Evolutionary conservation across 2,329 filamentous ascomycete species (phyloP).

Genomic region (Pseudopyricularia javanii): DNA sequence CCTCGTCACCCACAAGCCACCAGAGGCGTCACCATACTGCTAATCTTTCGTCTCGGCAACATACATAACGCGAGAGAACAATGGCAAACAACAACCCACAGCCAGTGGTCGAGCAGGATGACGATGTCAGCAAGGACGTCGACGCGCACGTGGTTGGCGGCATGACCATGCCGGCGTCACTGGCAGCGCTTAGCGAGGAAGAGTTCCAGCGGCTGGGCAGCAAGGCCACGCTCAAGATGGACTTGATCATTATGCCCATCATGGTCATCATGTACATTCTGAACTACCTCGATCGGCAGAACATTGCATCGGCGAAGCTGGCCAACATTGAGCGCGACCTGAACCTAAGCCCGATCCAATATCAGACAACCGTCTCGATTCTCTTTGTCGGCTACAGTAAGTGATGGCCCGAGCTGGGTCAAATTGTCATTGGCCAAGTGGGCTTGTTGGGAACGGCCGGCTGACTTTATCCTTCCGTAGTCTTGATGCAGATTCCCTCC

Average conservation of each 20-base stretch:
- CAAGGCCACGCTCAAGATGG: constrained; percentile 13
- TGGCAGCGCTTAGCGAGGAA: constrained; percentile 3
- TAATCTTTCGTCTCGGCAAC: no score
- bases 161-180: constrained; percentile 2
- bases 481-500: constrained; percentile 21
- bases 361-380: constrained; percentile 25
- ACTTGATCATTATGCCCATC: constrained; percentile 12
- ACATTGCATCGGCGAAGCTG: constrained; percentile 19
- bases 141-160: background rate
- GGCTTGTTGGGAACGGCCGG: background rate
- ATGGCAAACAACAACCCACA: background rate
- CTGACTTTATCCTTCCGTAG: constrained; percentile 2
- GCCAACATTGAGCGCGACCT: constrained; percentile 18
- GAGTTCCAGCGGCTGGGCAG: constrained; percentile 5
- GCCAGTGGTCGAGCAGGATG: background rate
- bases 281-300: constrained; percentile 16
- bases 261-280: constrained; percentile 15
- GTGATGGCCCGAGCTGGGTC: background rate
- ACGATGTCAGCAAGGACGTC: background rate
- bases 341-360: constrained; percentile 15
- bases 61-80: no score
- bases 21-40: no score
- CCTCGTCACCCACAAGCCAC: no score
- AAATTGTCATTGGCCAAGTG: background rate
- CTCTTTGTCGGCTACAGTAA: constrained; percentile 21